These are phyloP conservation scores for Myriosclerotinia scirpicola DNA, from an alignment of 2,329 filamentous ascomycete species.

Conservation along the genomic window DNA sequence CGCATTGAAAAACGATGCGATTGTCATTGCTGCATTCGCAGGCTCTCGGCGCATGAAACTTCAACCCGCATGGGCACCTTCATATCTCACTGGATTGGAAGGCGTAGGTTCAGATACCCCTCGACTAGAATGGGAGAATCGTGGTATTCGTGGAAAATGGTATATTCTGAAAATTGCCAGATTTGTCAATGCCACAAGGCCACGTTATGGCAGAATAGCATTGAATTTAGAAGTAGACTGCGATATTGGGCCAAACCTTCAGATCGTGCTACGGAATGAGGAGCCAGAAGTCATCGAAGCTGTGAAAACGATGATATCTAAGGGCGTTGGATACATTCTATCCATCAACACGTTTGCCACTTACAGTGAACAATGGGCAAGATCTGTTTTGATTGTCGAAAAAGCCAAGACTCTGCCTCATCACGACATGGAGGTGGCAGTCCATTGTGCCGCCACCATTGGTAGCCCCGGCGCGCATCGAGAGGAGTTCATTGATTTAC, in stretches of 20 bases:
- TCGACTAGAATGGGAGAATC: conserved; percentile 6
- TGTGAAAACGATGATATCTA: not conserved
- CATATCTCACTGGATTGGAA: conserved; percentile 2
- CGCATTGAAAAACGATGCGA: not conserved
- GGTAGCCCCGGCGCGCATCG: not conserved
- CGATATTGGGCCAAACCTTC: not conserved
- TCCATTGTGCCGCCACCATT: not conserved
- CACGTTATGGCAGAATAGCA: not conserved
- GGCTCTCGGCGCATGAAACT: conserved; percentile 7
- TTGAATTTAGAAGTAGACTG: conserved; percentile 11
- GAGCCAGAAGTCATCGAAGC: not conserved
- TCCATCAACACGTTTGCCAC: not conserved
- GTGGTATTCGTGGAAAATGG: conserved; percentile 10
- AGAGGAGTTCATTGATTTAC: not conserved
- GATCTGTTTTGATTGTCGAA: not conserved
- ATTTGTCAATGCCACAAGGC: not conserved
- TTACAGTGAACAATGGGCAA: not conserved
- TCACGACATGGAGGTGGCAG: not conserved
- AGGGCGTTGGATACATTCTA: not conserved
- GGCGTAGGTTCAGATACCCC: not conserved
- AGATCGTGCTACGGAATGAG: not conserved
- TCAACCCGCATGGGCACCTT: conserved; percentile 12
- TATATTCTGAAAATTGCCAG: conserved; percentile 5
- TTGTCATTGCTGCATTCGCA: not conserved
- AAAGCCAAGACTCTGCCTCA: not conserved